A percentile compares a stretch with the other conserved stretches of the same genome.
phyloP scores from a whole-genome alignment of 2,329 filamentous ascomycete genomes.

The Huntiella bhutanensis region DNA sequence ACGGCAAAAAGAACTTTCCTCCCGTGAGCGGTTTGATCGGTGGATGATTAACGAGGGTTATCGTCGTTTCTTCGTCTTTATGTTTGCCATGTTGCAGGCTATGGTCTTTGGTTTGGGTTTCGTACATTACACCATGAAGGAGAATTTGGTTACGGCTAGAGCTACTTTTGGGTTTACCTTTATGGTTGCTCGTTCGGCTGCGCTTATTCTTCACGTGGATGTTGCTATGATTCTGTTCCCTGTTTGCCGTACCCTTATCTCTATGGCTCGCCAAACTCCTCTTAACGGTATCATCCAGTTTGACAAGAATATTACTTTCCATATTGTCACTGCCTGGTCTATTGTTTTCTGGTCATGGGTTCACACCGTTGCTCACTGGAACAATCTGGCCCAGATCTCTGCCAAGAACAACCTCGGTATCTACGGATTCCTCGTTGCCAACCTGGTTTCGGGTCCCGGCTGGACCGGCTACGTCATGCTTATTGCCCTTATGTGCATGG shows the following conservation, averaged over 20 bases:
- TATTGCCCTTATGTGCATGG: conserved; percentile 58
- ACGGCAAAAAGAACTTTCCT: conserved; percentile 45
- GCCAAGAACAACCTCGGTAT: conserved; percentile 59
- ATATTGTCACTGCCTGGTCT: conserved; percentile 70
- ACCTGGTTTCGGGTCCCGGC: conserved; percentile 61
- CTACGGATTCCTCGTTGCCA: conserved; percentile 58
- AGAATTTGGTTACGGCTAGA: conserved; percentile 48
- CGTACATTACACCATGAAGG: conserved; percentile 62
- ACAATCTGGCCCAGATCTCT: conserved; percentile 64
- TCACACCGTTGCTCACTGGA: conserved; percentile 73
- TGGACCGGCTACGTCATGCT: conserved; percentile 82
- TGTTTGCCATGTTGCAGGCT: conserved; percentile 54
- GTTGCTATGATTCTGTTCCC: conserved; percentile 63
- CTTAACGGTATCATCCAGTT: conserved; percentile 76
- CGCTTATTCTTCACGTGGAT: conserved; percentile 63
- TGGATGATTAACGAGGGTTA: conserved; percentile 89
- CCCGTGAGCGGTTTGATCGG: conserved; percentile 55
- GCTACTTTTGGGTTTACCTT: conserved; percentile 57
- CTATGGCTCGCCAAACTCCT: conserved; percentile 59
- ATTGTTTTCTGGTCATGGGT: conserved; percentile 80
- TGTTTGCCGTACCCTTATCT: conserved; percentile 70
- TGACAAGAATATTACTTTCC: conserved; percentile 78
- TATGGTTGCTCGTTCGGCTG: conserved; percentile 56
- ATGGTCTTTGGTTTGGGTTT: conserved; percentile 67
- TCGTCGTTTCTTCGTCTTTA: conserved; percentile 56